Base-by-base conservation (phyloP, 2,329 filamentous ascomycete species). In the Fusarium sp. region DNA sequence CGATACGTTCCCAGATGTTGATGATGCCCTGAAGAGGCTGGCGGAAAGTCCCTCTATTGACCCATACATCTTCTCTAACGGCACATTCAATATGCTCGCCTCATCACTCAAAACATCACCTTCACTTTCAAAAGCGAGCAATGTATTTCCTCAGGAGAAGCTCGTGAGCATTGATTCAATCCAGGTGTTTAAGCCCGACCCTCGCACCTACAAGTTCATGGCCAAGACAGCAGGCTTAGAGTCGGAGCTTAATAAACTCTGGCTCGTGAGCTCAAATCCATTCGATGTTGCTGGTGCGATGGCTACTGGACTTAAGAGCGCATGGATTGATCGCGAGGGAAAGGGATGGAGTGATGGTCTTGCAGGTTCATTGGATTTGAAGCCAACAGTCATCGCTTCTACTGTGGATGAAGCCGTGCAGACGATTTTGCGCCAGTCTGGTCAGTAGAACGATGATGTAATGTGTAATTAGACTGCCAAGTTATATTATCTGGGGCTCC, bases 221-320 rank as follows among this genome's bases (percentile, higher is more conserved):
- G 83, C 86, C 2, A 70, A 83, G 67, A 81, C 81, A 37, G 82
- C 84, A 4, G 85, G 85, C 5, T 86, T 85, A 71, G 71, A 79
- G 41, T 79, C 78, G 1, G 73, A 83, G 20, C 81, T 83, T 68
- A 79, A 76, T 2, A 81, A 85, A 27, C 83, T 93, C 16, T 93
- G 91, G 90, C 78, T 94, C 10, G 84, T 94, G 8, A 91, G 86
- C 70, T 87, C 88, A 3, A 94, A 94, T 75, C 89, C 92, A 4
- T 94, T 94, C 76, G 92, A 94, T 76, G 81, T 91, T 18, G 85
- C 89, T 1, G 92, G 92, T 0, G 89, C 91, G 1, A 84, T 83
- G 65, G 83, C 83, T 2, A 83, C 85, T 7, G 91, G 91, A 0
- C 80, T 93, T 80, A 84, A 86, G 72, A 86, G 88, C 25, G 88